Conservation (phyloP, 1,284 basidiomycete species). For the Sanguinoderma infundibulare region DNA sequence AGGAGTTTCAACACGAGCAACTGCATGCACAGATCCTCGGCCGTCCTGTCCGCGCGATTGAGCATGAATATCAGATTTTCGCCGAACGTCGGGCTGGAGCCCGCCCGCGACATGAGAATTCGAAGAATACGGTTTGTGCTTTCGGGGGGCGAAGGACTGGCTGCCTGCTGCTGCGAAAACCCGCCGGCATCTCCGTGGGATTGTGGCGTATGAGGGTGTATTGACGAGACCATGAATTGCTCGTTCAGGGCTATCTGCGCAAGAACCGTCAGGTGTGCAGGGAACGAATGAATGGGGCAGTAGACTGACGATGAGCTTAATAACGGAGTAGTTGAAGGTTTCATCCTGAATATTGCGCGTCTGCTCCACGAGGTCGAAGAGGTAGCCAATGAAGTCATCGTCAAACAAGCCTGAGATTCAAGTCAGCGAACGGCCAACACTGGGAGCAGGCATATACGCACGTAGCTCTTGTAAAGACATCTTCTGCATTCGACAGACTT, state of each 20-base stretch:
- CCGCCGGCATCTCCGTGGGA: constrained; percentile 16
- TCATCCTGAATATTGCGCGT: constrained; percentile 91
- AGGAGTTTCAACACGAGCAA: constrained; percentile 94
- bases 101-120: constrained; percentile 82
- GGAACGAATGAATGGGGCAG: background rate
- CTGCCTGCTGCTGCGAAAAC: constrained; percentile 24
- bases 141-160: constrained; percentile 35
- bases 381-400: constrained; percentile 84
- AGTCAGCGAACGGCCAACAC: background rate
- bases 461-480: constrained; percentile 76
- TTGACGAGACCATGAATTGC: constrained; percentile 92
- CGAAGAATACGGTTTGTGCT: constrained; percentile 80
- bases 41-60: constrained; percentile 85
- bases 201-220: constrained; percentile 38
- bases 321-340: constrained; percentile 90
- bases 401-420: constrained; percentile 69
- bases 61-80: constrained; percentile 99
- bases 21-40: constrained; percentile 95
- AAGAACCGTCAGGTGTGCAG: background rate
- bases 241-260: constrained; percentile 92
- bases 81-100: constrained; percentile 92
- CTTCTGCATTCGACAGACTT: constrained; percentile 90
- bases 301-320: constrained; percentile 87
- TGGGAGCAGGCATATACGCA: constrained; percentile 42
- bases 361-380: constrained; percentile 94